Percentiles rank a stretch among this genome's conserved stretches.
Evolutionary conservation across 1,139 yeast species (phyloP).

Genomic region (Tardiomyces blankii): DNA sequence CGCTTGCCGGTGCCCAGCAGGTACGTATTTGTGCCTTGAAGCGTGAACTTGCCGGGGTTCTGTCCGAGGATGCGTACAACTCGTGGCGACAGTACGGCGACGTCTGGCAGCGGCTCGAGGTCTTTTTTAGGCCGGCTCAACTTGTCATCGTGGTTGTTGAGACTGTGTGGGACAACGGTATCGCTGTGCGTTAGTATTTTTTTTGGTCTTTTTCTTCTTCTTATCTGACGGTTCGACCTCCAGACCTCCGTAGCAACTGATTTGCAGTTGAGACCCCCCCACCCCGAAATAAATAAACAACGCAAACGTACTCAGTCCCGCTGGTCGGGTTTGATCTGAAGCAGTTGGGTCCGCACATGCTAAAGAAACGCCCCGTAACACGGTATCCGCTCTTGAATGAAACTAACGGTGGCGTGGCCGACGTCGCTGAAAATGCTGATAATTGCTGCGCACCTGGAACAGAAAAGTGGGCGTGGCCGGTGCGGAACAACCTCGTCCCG

Average conservation of each 20-base stretch:
- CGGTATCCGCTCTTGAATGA: too few species aligned
- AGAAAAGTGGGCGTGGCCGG: too few species aligned
- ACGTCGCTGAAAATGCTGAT: too few species aligned
- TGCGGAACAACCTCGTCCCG: too few species aligned
- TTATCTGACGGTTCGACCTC: too few species aligned
- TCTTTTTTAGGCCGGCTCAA: not conserved
- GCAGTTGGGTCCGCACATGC: not conserved
- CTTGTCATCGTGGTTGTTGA: not conserved
- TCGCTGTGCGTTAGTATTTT: not conserved
- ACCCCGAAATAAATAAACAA: not conserved
- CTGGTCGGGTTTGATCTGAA: not conserved
- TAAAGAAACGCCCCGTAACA: not conserved
- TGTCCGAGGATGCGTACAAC: constrained; percentile 29
- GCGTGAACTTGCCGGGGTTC: constrained; percentile 29
- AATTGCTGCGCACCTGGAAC: too few species aligned
- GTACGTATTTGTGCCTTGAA: constrained; percentile 34
- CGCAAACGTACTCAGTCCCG: not conserved
- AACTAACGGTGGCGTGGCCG: too few species aligned
- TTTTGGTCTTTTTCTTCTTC: not conserved
- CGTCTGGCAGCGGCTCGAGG: constrained; percentile 12
- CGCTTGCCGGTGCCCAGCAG: constrained; percentile 25
- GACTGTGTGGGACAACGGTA: not conserved
- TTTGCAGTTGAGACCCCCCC: too few species aligned
- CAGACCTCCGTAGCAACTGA: too few species aligned
- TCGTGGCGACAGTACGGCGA: constrained; percentile 26